A percentile compares a stretch with the other conserved stretches of the same genome.
These are phyloP conservation scores for Fusarium udum DNA, from an alignment of 2,329 filamentous ascomycete species.

Conservation along the genomic window DNA sequence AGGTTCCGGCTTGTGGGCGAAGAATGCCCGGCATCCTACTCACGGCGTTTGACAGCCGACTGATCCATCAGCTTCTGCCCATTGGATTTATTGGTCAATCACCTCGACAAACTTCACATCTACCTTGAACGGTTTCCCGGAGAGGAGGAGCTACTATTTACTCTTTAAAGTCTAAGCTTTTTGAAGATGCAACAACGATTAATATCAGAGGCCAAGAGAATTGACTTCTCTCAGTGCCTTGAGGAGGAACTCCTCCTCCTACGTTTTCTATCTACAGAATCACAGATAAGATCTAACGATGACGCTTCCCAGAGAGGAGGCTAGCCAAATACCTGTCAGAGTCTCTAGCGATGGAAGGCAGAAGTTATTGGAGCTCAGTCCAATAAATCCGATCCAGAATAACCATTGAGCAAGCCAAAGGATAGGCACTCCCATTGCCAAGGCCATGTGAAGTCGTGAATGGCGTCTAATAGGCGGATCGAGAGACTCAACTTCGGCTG, in stretches of 20 bases:
- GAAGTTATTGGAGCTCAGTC: slow-evolving; percentile 2
- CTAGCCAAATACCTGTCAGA: not conserved
- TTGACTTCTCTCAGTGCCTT: too few species aligned
- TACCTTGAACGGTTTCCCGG: too few species aligned
- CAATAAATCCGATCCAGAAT: slow-evolving; percentile 26
- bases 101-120: too few species aligned
- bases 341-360: not conserved
- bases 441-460: not conserved
- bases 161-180: too few species aligned
- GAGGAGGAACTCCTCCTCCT: not conserved
- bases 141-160: too few species aligned
- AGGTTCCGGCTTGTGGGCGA: too few species aligned
- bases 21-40: too few species aligned
- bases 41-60: too few species aligned
- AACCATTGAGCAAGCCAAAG: slow-evolving; percentile 19
- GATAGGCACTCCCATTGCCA: not conserved
- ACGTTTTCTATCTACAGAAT: not conserved
- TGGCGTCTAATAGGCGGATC: not conserved
- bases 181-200: too few species aligned
- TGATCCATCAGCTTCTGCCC: too few species aligned
- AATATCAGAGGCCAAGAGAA: too few species aligned
- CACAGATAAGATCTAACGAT: not conserved
- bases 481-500: not conserved
- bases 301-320: not conserved
- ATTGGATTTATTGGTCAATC: too few species aligned